These are phyloP conservation scores for Cotoneaster glaucophyllus DNA, from an alignment of 306 rosid species.

Conservation along the genomic window DNA sequence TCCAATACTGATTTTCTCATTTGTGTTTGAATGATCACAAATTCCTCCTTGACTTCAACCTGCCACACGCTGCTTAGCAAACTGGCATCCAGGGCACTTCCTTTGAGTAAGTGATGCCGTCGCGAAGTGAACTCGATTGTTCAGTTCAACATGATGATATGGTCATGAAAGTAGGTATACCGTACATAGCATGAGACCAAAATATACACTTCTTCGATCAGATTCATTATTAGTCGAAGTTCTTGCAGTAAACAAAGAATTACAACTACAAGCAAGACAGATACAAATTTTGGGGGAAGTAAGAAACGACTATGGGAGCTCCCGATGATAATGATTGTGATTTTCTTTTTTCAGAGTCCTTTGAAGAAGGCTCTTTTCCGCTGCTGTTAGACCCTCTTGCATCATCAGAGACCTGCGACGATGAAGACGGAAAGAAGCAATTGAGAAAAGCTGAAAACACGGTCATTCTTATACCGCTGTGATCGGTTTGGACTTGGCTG, in stretches of 20 bases:
- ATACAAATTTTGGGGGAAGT: slow-evolving; percentile 6
- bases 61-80: not conserved
- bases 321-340: not conserved
- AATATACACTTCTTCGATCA: too few relatives aligned
- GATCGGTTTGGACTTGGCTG: not conserved
- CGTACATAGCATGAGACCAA: too few relatives aligned
- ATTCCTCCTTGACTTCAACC: not conserved
- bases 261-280: not conserved
- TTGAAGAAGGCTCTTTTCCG: not conserved
- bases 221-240: too few relatives aligned
- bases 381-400: not conserved
- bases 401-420: slow-evolving; percentile 1
- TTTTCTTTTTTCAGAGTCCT: not conserved
- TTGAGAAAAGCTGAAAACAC: not conserved
- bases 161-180: too few relatives aligned
- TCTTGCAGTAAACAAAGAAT: too few relatives aligned
- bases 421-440: not conserved
- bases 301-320: slow-evolving; percentile 9
- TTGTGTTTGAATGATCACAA: not conserved
- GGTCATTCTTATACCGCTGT: not conserved
- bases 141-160: too few relatives aligned
- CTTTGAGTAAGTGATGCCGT: not conserved
- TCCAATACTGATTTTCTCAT: not conserved
- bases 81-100: not conserved
- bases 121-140: too few relatives aligned